A percentile compares a stretch with the other conserved stretches of the same genome.
These are phyloP conservation scores for Starmerella gropengiesseri DNA, from an alignment of 805 yeast species.

Conservation along the genomic window DNA sequence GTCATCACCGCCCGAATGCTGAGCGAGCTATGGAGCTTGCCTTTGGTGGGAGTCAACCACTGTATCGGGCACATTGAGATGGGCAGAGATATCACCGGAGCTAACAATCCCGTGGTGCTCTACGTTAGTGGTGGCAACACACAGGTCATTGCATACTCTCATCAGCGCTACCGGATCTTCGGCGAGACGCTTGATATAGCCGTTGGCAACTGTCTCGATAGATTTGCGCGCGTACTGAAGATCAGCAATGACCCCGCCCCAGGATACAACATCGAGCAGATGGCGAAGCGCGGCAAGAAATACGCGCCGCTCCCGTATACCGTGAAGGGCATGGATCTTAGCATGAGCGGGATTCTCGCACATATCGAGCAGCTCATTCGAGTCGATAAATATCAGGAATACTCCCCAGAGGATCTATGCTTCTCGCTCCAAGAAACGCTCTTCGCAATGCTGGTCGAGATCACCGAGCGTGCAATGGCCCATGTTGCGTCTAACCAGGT, in stretches of 20 bases:
- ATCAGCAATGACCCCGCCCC: conserved; percentile 94
- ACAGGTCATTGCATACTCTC: conserved; percentile 92
- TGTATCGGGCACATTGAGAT: conserved; percentile 97
- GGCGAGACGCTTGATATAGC: conserved; percentile 99
- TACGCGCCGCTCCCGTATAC: conserved; percentile 82
- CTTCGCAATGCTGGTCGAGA: conserved; percentile 93
- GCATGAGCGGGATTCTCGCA: conserved; percentile 92
- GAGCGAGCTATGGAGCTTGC: conserved; percentile 66
- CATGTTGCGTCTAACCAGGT: conserved; percentile 86
- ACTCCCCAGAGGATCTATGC: conserved; percentile 76
- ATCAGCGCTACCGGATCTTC: conserved; percentile 88
- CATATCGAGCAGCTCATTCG: conserved; percentile 66
- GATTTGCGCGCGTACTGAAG: conserved; percentile 84
- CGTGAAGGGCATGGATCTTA: conserved; percentile 95
- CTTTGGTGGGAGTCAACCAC: conserved; percentile 90
- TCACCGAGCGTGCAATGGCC: conserved; percentile 97
- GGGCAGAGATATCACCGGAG: conserved; percentile 99
- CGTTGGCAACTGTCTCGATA: conserved; percentile 89
- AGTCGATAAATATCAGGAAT: conserved; percentile 20
- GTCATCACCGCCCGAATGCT: conserved; percentile 86
- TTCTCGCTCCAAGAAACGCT: conserved; percentile 85
- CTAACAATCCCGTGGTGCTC: conserved; percentile 89
- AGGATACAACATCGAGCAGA: conserved; percentile 90
- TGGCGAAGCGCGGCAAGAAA: conserved; percentile 55
- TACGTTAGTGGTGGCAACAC: conserved; percentile 99